Base-by-base conservation (phyloP, 768 basidiomycete genomes). In the Gloeostereum incarnatum region DNA sequence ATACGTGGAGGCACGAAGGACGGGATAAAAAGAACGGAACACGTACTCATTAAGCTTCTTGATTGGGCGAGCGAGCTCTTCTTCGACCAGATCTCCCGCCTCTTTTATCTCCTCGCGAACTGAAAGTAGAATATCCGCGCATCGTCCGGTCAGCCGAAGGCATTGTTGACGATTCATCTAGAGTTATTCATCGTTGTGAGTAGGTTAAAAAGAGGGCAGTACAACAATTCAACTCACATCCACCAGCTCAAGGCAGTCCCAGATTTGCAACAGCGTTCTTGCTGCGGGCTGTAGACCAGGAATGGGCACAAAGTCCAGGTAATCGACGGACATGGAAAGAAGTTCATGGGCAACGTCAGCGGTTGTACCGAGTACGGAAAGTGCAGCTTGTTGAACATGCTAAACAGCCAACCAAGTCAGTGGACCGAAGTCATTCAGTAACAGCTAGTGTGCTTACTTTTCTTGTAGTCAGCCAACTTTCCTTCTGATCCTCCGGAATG, bases 131-230 rank as follows among this genome's bases (percentile, higher is more conserved):
- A 80, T 69, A 10, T 73, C 73, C 0, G 84, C 84, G 44, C 82
- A 85, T 19, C 81, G 73, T 46, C 83, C 75, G 0, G 81, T 81
- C 6, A 88, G 65, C 7, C 81, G 76, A 20, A 87, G 62, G 47
- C 80, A 83, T 1, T 73, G 70, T 9, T 79, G 58, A 13, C 79
- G 66, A 44, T 87, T 85, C 45, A 71, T 73, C 84, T 87, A n/a
- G 5, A 31, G 27, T 29, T 27, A 20, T n/a, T 22, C 18, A 26
- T 14, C 27, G 4, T n/a, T 21, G 29, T 26, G 33, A 20, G 14
- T 27, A 5, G 16, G 11, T 23, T 19, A 3, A 17, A 18, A 7
- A 38, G 35, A 23, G 23, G 27, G 36, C 24, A 22, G 36, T 14
- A 9, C 24, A 35, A 36, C n/a, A 36, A 20, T 38, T 13, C 19